Percentiles rank a stretch among this genome's conserved stretches.
These are phyloP conservation scores for Ceratobasidium sp. DNA, from an alignment of 1,284 basidiomycete genomes.

Conservation along the genomic window DNA sequence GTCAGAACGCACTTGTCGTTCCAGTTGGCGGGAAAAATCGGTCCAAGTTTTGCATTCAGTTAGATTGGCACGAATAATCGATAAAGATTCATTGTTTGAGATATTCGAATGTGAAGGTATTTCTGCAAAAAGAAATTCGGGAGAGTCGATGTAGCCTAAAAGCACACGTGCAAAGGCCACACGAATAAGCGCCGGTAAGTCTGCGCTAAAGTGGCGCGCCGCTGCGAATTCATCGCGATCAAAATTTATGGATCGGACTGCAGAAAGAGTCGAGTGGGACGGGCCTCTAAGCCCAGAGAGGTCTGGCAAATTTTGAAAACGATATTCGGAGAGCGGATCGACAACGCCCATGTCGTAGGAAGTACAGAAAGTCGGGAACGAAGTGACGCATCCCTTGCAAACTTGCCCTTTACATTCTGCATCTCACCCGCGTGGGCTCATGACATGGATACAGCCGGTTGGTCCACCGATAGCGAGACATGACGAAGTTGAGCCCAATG, in stretches of 20 bases:
- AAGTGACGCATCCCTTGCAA: background rate
- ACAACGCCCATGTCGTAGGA: slow-evolving; percentile 23
- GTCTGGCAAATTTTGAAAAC: slow-evolving; percentile 36
- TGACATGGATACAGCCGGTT: slow-evolving; percentile 11
- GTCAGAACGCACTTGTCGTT: slow-evolving; percentile 3
- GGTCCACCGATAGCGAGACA: slow-evolving; percentile 13
- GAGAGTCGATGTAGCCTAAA: slow-evolving; percentile 35
- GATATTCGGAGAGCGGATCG: slow-evolving; percentile 35
- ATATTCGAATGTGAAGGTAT: background rate
- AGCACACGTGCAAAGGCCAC: slow-evolving; percentile 31
- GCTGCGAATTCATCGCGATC: slow-evolving; percentile 4
- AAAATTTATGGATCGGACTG: slow-evolving; percentile 15
- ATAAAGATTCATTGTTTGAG: background rate
- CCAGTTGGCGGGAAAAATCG: slow-evolving; percentile 19
- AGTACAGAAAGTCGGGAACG: background rate
- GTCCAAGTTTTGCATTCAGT: slow-evolving; percentile 10
- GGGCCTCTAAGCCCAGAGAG: slow-evolving; percentile 34
- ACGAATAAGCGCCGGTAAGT: slow-evolving; percentile 21
- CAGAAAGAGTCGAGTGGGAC: slow-evolving; percentile 10
- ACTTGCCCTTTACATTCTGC: background rate
- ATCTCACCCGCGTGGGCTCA: slow-evolving; percentile 10
- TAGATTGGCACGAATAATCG: slow-evolving; percentile 15
- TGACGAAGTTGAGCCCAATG: slow-evolving; percentile 20
- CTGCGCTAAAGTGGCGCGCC: slow-evolving; percentile 7
- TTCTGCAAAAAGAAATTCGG: slow-evolving; percentile 38